A percentile compares a stretch with the other conserved stretches of the same genome.
Conservation (phyloP, 148 eudicot genomes). For the Linanthus parryae region DNA sequence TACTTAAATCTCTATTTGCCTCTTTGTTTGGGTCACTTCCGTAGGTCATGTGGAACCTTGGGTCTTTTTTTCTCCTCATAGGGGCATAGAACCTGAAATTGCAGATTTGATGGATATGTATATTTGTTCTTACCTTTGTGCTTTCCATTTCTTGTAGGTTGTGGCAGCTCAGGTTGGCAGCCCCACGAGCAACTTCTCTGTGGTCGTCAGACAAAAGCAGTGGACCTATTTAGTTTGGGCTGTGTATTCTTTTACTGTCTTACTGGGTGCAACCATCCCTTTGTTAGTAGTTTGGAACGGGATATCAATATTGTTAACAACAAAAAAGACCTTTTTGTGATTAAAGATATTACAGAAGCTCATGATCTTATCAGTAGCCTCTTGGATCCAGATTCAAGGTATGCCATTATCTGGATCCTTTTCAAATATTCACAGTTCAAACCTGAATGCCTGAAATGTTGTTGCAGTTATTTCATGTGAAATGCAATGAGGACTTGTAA, state of each 20-base stretch:
- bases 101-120: no score
- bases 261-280: neutral
- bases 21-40: no score
- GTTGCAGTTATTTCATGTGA: no score
- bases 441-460: no score
- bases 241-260: neutral
- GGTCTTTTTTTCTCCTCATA: no score
- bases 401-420: neutral
- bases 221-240: neutral
- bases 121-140: neutral
- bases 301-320: neutral
- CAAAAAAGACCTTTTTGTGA: neutral
- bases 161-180: neutral
- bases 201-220: neutral
- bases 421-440: neutral
- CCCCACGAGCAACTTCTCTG: neutral
- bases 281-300: neutral
- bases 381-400: neutral
- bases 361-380: neutral
- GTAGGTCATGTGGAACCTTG: no score
- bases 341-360: neutral
- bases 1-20: no score
- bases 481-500: no score
- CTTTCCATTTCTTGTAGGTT: neutral
- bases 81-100: no score